Percentiles rank a stretch among this genome's conserved stretches.
phyloP scores from a whole-genome alignment of 1,284 basidiomycete species.

The Malassezia furfur region DNA sequence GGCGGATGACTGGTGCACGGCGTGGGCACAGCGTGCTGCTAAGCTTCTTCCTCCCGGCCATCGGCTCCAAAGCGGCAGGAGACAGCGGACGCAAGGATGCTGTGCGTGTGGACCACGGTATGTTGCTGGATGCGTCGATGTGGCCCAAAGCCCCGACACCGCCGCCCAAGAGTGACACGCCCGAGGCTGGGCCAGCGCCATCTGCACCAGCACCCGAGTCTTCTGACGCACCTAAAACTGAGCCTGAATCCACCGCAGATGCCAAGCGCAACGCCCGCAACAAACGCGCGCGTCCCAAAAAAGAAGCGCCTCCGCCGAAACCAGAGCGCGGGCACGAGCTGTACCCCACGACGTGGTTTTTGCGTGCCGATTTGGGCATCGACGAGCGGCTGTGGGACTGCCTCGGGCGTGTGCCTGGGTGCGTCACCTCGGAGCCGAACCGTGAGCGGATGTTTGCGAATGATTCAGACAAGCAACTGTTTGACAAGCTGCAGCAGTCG shows the following conservation, averaged over 20 bases:
- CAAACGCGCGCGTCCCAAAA: background rate
- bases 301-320: conserved; percentile 7
- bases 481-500: background rate
- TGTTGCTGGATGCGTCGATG: background rate
- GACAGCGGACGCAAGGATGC: conserved; percentile 19
- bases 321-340: conserved; percentile 23
- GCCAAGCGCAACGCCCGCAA: background rate
- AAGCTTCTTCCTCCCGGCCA: conserved; percentile 33
- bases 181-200: background rate
- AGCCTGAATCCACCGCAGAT: background rate
- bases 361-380: conserved; percentile 22
- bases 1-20: background rate
- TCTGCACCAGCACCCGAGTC: too few species aligned
- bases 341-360: conserved; percentile 28
- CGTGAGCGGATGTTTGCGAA: background rate
- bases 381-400: conserved; percentile 40
- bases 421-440: conserved; percentile 21
- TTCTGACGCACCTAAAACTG: background rate
- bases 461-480: background rate
- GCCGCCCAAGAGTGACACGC: background rate
- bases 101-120: background rate
- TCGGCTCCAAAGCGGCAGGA: conserved; percentile 34
- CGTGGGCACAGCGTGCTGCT: conserved; percentile 23
- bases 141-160: background rate
- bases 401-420: conserved; percentile 33